Percentiles rank a stretch among this genome's conserved stretches.
Evolutionary conservation across 371 early-diverging fungal species (phyloP).

Genomic region (Mortierella sp.): DNA sequence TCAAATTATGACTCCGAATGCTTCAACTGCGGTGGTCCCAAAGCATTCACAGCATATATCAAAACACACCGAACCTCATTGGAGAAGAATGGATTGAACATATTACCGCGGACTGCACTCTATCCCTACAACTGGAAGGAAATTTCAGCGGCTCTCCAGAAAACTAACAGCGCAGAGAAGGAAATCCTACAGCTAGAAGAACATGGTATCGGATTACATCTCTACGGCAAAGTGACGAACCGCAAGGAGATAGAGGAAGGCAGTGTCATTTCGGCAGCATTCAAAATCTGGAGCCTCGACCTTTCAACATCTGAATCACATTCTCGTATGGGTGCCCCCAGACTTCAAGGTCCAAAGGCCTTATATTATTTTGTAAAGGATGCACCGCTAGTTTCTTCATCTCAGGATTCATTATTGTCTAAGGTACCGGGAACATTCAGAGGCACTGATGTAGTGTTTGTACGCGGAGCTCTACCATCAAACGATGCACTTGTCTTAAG

Average conservation of each 20-base stretch:
- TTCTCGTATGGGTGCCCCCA: not conserved
- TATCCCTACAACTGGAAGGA: slow-evolving; percentile 70
- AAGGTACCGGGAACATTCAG: slow-evolving; percentile 64
- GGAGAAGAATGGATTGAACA: slow-evolving; percentile 64
- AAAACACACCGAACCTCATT: slow-evolving; percentile 62
- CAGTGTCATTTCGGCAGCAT: slow-evolving; percentile 65
- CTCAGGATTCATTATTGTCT: slow-evolving; percentile 53
- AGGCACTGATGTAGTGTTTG: slow-evolving; percentile 66
- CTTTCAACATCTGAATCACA: slow-evolving; percentile 44
- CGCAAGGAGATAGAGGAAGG: slow-evolving; percentile 62
- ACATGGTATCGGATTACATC: slow-evolving; percentile 64
- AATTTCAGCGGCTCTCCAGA: slow-evolving; percentile 49
- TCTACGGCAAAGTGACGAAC: slow-evolving; percentile 75
- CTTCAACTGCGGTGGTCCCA: slow-evolving; percentile 75
- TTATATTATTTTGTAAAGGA: slow-evolving; percentile 29
- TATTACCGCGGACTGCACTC: slow-evolving; percentile 65
- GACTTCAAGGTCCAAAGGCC: slow-evolving; percentile 50
- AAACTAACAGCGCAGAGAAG: slow-evolving; percentile 63
- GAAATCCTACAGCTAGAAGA: slow-evolving; percentile 59
- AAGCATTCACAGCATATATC: slow-evolving; percentile 72
- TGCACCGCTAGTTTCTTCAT: slow-evolving; percentile 49
- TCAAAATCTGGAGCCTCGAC: slow-evolving; percentile 66
- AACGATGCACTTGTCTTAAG: not conserved
- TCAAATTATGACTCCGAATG: slow-evolving; percentile 68
- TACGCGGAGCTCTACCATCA: slow-evolving; percentile 57